Base-by-base conservation (phyloP, 345 rosid species). In the Hypericum androsaemum region DNA sequence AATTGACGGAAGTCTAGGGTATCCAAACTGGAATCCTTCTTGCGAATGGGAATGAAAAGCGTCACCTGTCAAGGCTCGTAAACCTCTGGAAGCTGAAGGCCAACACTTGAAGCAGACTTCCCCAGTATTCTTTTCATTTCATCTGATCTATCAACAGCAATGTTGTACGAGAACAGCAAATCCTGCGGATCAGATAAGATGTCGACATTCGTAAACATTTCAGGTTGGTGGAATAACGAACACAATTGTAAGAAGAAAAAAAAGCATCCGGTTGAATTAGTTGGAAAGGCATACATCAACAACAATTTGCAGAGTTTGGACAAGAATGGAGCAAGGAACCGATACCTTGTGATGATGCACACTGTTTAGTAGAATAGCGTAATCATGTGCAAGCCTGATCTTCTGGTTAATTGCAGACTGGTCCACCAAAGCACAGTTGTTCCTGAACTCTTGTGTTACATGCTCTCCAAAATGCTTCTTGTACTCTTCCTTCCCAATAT, bases 61-160 rank as follows among this genome's bases (percentile, higher is more conserved):
- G 4, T 22, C 32, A 22, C 32, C 32, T 22, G 32, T 22, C 32
- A 92, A 46, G 88, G 44, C 65, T 83, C 73, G 65, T 83, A 88
- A 57, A 71, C 86, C 32, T 81, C 79, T 5, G 97, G 95, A 68
- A 92, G 98, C 55, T 62, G 81, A 73, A 88, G 95, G 32, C 98
- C 94, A 32, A 92, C 94, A 67, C 94, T 88, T 2, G 94, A 88
- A 57, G 98, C 95, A 45, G 98, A 85, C 73, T 85, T 85, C 35
- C 86, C 76, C 37, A 83, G 77, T 57, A 61, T 47, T 63, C 78
- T 69, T 67, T 78, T 80, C 88, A 88, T 79, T 70, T 92, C 95
- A 3, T 81, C 80, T 11, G 95, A 60, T 66, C 94, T 77, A 66
- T 92, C 95, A 38, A 92, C 88, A 0, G 88, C 97, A 54, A 92